Conservation (phyloP, 345 rosid genomes). For the Turritis glabra region DNA sequence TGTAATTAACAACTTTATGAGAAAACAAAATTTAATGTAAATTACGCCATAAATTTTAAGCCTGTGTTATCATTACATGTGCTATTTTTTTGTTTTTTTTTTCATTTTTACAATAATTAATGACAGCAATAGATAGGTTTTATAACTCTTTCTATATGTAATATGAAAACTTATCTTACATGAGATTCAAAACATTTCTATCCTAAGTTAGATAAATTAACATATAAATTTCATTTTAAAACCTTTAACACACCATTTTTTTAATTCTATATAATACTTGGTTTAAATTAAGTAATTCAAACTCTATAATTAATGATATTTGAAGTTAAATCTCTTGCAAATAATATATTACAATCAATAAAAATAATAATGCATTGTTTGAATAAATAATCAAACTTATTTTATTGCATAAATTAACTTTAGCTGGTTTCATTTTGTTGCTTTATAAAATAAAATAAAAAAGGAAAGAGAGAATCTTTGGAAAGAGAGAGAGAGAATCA, state of each 20-base stretch:
- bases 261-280: not conserved
- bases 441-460: not conserved
- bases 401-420: not conserved
- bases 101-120: not conserved
- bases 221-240: not conserved
- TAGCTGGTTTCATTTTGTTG: not conserved
- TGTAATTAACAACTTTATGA: conserved; percentile 1
- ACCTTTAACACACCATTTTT: not conserved
- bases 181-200: not conserved
- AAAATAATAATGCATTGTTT: not conserved
- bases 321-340: not conserved
- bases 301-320: not conserved
- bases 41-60: conserved; percentile 7
- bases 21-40: not conserved
- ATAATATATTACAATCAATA: too few relatives aligned
- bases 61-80: not conserved
- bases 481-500: conserved; percentile 20
- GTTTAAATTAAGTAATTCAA: not conserved
- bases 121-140: not conserved
- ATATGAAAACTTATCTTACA: not conserved
- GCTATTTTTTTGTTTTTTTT: not conserved
- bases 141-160: not conserved
- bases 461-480: conserved; percentile 1
- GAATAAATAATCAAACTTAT: not conserved
- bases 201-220: not conserved